These are phyloP conservation scores for Panus rudis DNA, from an alignment of 768 basidiomycete genomes.

Conservation along the genomic window DNA sequence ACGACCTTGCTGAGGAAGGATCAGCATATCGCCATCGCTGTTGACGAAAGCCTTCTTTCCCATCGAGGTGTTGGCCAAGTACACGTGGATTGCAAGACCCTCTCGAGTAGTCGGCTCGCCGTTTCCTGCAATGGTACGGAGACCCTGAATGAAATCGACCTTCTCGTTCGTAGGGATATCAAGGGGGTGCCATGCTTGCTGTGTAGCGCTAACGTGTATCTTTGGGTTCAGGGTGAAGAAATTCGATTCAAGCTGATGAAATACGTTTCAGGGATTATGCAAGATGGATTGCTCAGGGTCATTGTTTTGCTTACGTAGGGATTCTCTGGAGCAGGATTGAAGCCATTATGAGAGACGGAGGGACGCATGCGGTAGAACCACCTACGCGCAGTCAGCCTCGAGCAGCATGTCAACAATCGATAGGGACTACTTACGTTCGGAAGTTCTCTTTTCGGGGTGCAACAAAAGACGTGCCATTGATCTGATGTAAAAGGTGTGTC, in stretches of 20 bases:
- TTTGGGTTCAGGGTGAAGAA: slow-evolving; percentile 55
- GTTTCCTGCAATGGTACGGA: slow-evolving; percentile 59
- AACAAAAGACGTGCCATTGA: slow-evolving; percentile 56
- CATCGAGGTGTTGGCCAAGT: slow-evolving; percentile 55
- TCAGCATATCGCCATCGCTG: slow-evolving; percentile 60
- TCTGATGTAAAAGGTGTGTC: slow-evolving; percentile 28
- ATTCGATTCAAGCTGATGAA: slow-evolving; percentile 47
- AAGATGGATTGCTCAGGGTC: not conserved
- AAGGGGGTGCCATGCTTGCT: slow-evolving; percentile 62
- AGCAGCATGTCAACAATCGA: not conserved
- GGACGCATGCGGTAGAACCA: slow-evolving; percentile 66
- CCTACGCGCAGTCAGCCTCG: slow-evolving; percentile 24
- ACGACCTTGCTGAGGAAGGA: slow-evolving; percentile 57
- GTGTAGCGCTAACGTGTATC: slow-evolving; percentile 55
- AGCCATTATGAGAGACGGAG: slow-evolving; percentile 61
- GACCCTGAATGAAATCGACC: slow-evolving; percentile 50
- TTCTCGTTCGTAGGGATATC: slow-evolving; percentile 35
- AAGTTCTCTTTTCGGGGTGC: slow-evolving; percentile 50
- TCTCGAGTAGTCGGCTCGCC: slow-evolving; percentile 58
- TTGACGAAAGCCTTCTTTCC: slow-evolving; percentile 53
- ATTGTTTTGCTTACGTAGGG: slow-evolving; percentile 34
- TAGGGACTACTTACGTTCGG: slow-evolving; percentile 33
- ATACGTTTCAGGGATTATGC: not conserved
- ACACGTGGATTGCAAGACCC: slow-evolving; percentile 60
- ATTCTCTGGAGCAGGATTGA: slow-evolving; percentile 47